Evolutionary conservation across 106 monocot genomes (phyloP).

Genomic region (Allium cepa): DNA sequence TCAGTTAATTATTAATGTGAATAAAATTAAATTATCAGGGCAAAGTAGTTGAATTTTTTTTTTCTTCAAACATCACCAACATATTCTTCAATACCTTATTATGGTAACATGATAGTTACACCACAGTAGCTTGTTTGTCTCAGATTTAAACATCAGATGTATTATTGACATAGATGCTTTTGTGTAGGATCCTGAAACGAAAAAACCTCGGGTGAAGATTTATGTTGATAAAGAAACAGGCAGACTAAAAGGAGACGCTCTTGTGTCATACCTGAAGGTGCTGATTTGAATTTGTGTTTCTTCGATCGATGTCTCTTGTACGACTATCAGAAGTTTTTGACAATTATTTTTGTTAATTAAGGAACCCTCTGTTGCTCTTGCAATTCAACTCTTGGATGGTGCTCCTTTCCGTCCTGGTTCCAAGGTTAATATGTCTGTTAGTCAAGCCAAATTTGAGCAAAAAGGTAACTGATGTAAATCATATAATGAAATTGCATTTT

Average conservation of each 20-base stretch:
- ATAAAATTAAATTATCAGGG: too few species aligned
- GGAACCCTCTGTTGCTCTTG: constrained; percentile 97
- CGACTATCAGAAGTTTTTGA: too few species aligned
- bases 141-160: too few species aligned
- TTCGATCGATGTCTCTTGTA: neutral
- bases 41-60: too few species aligned
- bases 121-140: too few species aligned
- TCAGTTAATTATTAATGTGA: too few species aligned
- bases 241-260: constrained; percentile 85
- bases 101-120: too few species aligned
- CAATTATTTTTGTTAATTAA: constrained; percentile 9
- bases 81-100: too few species aligned
- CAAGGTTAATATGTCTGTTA: constrained; percentile 69
- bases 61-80: too few species aligned
- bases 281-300: neutral
- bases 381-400: constrained; percentile 88
- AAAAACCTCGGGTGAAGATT: constrained; percentile 88
- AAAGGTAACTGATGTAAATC: constrained; percentile 49
- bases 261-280: constrained; percentile 93
- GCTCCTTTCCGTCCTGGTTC: constrained; percentile 68
- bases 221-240: constrained; percentile 87
- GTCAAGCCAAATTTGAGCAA: constrained; percentile 87
- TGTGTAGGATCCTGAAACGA: constrained; percentile 86
- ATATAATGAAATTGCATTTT: neutral
- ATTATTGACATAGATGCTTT: neutral